Evolutionary conservation across 2,329 filamentous ascomycete genomes (phyloP).

Genomic region (Colletotrichum limetticola): DNA sequence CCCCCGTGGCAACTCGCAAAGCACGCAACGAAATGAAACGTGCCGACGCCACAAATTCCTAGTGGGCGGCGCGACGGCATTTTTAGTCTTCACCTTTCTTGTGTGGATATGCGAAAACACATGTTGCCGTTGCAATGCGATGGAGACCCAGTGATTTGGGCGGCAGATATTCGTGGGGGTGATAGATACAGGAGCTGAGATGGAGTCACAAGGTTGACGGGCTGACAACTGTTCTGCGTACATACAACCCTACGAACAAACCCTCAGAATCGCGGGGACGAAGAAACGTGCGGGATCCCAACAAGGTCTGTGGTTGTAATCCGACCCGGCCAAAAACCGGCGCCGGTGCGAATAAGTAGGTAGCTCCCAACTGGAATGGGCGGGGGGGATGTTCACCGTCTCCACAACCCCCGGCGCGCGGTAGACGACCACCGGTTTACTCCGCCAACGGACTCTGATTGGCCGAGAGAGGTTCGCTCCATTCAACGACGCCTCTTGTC

Average conservation of each 20-base stretch:
- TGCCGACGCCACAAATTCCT: constrained; percentile 28
- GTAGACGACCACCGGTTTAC: constrained; percentile 19
- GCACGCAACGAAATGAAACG: constrained; percentile 29
- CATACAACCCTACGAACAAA: no score
- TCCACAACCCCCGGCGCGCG: constrained; percentile 6
- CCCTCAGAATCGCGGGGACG: neutral
- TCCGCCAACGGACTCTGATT: constrained; percentile 22
- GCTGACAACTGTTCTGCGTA: no score
- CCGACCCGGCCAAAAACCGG: neutral
- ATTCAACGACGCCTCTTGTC: neutral
- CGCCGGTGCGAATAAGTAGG: neutral
- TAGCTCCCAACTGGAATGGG: constrained; percentile 2
- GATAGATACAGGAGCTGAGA: no score
- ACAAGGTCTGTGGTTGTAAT: constrained; percentile 5
- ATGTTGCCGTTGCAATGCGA: neutral
- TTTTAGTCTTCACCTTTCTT: neutral
- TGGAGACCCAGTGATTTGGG: neutral
- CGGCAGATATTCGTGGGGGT: neutral
- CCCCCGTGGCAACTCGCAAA: constrained; percentile 20
- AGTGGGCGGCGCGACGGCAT: neutral
- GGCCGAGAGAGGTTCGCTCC: neutral
- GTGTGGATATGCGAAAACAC: neutral
- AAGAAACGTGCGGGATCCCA: neutral
- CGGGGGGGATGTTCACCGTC: neutral
- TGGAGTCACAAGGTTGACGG: no score